Conservation (phyloP, 108 stramenopile genomes). For the Nitzschia sp. region DNA sequence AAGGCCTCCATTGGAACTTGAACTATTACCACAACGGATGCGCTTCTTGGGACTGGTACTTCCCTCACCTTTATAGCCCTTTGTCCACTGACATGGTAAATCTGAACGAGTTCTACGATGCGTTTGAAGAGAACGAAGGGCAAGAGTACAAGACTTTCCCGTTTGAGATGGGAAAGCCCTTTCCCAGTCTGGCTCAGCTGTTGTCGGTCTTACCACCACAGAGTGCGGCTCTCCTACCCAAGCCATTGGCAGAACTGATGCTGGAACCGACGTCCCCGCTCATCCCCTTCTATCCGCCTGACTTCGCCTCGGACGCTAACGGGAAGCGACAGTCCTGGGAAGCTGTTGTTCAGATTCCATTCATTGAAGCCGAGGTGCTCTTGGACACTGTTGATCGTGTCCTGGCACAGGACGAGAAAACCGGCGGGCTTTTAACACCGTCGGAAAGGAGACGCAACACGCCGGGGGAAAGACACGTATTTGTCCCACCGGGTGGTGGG, state of each 20-base stretch:
- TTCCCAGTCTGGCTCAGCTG: conserved; percentile 93
- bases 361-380: conserved; percentile 89
- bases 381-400: conserved; percentile 74
- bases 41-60: conserved; percentile 96
- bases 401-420: conserved; percentile 56
- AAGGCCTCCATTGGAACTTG: conserved; percentile 94
- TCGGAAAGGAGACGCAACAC: conserved; percentile 77
- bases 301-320: conserved; percentile 82
- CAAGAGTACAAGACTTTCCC: conserved; percentile 68
- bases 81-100: conserved; percentile 95
- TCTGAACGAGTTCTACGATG: conserved; percentile 73
- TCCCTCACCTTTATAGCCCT: conserved; percentile 94
- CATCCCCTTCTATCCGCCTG: conserved; percentile 84
- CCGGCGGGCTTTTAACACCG: conserved; percentile 49
- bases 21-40: conserved; percentile 98
- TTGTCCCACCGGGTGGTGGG: conserved; percentile 43
- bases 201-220: conserved; percentile 95
- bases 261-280: conserved; percentile 85
- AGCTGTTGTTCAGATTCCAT: conserved; percentile 96
- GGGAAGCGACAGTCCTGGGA: conserved; percentile 96
- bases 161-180: conserved; percentile 79
- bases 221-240: conserved; percentile 87
- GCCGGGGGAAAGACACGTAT: conserved; percentile 57
- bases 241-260: conserved; percentile 90
- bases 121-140: conserved; percentile 54